Evolutionary conservation across 768 basidiomycete genomes (phyloP).

Genomic region (Panus rudis): DNA sequence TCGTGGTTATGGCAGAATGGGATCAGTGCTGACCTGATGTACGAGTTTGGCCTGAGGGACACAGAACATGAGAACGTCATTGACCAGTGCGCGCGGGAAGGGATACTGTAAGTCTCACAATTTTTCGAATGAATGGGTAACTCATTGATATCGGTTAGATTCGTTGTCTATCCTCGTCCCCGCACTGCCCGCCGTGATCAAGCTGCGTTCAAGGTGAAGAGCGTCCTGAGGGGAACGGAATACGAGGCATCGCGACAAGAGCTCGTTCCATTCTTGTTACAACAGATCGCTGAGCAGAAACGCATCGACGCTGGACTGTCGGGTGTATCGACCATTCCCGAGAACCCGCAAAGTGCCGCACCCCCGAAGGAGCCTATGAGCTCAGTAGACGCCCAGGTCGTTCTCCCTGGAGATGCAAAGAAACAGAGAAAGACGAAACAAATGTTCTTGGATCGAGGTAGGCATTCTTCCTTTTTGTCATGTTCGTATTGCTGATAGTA

Average conservation of each 20-base stretch:
- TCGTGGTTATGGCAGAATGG: slow-evolving; percentile 72
- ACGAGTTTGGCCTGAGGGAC: slow-evolving; percentile 63
- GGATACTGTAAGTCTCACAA: slow-evolving; percentile 56
- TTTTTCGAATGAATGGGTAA: background rate
- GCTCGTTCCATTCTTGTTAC: slow-evolving; percentile 66
- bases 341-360: slow-evolving; percentile 26
- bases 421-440: slow-evolving; percentile 72
- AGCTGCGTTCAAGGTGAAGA: slow-evolving; percentile 75
- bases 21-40: slow-evolving; percentile 86
- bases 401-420: slow-evolving; percentile 64
- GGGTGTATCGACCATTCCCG: slow-evolving; percentile 42
- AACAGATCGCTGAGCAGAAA: slow-evolving; percentile 75
- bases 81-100: slow-evolving; percentile 70
- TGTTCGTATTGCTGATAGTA: background rate
- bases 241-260: slow-evolving; percentile 65
- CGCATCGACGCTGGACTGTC: slow-evolving; percentile 61
- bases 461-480: slow-evolving; percentile 6
- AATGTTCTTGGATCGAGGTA: slow-evolving; percentile 63
- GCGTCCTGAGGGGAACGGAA: slow-evolving; percentile 72
- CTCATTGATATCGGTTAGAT: slow-evolving; percentile 26
- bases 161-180: slow-evolving; percentile 46
- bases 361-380: slow-evolving; percentile 29
- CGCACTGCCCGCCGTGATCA: slow-evolving; percentile 52
- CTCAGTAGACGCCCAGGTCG: slow-evolving; percentile 47
- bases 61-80: slow-evolving; percentile 57